Evolutionary conservation across 106 monocot genomes (phyloP).

Genomic region (Cymbidium sinense): DNA sequence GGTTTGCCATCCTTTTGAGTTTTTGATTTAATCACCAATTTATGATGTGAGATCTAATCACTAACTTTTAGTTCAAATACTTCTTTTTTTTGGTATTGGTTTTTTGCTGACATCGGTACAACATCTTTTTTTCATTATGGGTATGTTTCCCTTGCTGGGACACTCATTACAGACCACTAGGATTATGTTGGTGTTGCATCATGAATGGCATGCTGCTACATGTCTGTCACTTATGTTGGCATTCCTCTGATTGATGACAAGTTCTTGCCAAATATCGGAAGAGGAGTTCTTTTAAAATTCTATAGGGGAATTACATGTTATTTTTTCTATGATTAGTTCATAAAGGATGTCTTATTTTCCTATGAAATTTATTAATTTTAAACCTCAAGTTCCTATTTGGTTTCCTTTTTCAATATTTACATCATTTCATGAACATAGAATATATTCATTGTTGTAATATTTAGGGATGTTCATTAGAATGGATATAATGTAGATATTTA

Average conservation of each 20-base stretch:
- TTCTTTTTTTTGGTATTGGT: too few relatives aligned
- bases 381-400: background rate
- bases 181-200: background rate
- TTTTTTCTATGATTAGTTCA: background rate
- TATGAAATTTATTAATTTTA: background rate
- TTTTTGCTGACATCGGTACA: too few relatives aligned
- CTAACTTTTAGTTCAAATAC: too few relatives aligned
- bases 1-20: too few relatives aligned
- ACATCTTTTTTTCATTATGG: too few relatives aligned
- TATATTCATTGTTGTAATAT: background rate
- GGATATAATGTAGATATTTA: too few relatives aligned
- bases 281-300: background rate
- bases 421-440: background rate
- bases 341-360: background rate
- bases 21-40: too few relatives aligned
- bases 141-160: too few relatives aligned
- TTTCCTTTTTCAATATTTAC: background rate
- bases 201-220: background rate
- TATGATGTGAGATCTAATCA: too few relatives aligned
- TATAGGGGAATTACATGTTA: background rate
- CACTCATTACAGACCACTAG: background rate
- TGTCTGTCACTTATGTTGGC: background rate
- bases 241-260: background rate
- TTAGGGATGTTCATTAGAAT: too few relatives aligned
- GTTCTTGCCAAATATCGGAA: background rate